Conservation (phyloP, 306 rosid genomes). For the Luffa acutangula region DNA sequence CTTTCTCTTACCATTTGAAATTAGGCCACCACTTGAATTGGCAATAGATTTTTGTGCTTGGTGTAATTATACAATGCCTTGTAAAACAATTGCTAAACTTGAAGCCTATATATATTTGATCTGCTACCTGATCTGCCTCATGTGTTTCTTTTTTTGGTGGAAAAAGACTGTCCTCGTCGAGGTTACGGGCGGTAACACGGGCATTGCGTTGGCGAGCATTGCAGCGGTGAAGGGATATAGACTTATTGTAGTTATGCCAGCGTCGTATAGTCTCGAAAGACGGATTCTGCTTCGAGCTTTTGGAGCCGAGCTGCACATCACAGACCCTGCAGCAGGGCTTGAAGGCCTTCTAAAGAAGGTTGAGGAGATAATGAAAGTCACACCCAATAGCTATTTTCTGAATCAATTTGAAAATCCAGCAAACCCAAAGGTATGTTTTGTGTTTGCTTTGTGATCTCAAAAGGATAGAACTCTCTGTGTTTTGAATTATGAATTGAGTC, state of each 20-base stretch:
- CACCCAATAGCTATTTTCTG: constrained; percentile 41
- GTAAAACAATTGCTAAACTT: background rate
- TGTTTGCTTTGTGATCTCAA: background rate
- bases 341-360: constrained; percentile 37
- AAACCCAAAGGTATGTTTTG: constrained; percentile 42
- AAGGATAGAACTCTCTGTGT: background rate
- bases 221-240: constrained; percentile 68
- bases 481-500: background rate
- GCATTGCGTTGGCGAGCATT: constrained; percentile 63
- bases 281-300: constrained; percentile 50
- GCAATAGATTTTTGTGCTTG: background rate
- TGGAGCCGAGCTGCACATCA: constrained; percentile 59
- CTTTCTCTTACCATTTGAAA: background rate
- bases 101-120: background rate
- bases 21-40: background rate
- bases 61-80: background rate
- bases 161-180: constrained; percentile 56
- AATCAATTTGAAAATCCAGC: constrained; percentile 54
- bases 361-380: constrained; percentile 33
- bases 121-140: constrained; percentile 7
- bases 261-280: constrained; percentile 51
- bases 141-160: constrained; percentile 4
- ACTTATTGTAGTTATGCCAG: constrained; percentile 40
- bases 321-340: constrained; percentile 51
- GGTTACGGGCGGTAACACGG: constrained; percentile 70